These are phyloP conservation scores for Pleurotus cornucopiae DNA, from an alignment of 768 basidiomycete genomes.

Conservation along the genomic window DNA sequence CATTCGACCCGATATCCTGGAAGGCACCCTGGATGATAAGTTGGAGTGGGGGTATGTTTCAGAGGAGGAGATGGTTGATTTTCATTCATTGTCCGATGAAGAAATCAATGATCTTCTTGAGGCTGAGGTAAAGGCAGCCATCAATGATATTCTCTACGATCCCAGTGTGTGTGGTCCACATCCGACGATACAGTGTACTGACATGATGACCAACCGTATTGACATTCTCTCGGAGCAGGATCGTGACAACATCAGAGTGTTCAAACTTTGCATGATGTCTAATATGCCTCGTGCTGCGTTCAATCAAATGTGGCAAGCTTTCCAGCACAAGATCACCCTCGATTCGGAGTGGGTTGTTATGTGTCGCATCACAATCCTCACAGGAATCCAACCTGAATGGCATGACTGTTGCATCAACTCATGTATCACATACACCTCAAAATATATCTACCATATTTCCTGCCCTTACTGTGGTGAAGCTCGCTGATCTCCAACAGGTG, in stretches of 20 bases:
- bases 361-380: conserved; percentile 18
- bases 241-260: conserved; percentile 23
- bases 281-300: conserved; percentile 21
- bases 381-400: conserved; percentile 18
- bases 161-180: no score
- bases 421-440: conserved; percentile 27
- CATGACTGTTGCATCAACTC: conserved; percentile 30
- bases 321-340: conserved; percentile 19
- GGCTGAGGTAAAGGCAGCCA: no score
- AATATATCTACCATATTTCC: conserved; percentile 7
- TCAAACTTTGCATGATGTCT: conserved; percentile 18
- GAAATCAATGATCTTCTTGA: no score
- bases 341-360: conserved; percentile 21
- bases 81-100: no score
- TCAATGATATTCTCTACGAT: no score
- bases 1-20: no score
- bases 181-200: no score
- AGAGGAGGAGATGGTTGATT: no score
- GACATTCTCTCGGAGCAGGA: conserved; percentile 17
- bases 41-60: no score
- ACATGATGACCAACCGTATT: no score
- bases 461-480: conserved; percentile 19
- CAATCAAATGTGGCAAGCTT: conserved; percentile 21
- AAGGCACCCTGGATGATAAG: no score
- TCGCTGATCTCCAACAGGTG: background rate